phyloP scores from a whole-genome alignment of 768 basidiomycete species.

The Hygrocybe punicea region DNA sequence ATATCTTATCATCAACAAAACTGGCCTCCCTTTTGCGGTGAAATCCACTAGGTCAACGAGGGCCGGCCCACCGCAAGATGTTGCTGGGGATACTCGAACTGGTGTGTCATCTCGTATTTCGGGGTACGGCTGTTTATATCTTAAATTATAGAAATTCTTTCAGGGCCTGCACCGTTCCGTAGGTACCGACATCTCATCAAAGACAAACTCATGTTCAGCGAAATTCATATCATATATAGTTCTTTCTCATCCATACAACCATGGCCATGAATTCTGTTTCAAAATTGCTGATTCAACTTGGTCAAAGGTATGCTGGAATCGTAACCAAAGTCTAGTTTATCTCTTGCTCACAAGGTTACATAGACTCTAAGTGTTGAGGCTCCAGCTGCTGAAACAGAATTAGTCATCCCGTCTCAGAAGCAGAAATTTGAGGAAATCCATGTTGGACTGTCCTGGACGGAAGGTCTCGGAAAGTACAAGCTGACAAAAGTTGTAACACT shows the following conservation, averaged over 20 bases:
- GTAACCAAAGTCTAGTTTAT: neutral
- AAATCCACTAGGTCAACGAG: conserved; percentile 61
- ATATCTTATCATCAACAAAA: conserved; percentile 90
- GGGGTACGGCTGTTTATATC: conserved; percentile 9
- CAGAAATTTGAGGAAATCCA: conserved; percentile 69
- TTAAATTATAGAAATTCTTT: conserved; percentile 40
- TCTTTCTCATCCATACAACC: conserved; percentile 77
- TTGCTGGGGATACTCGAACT: conserved; percentile 73
- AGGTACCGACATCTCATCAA: conserved; percentile 32
- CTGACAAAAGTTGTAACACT: conserved; percentile 90
- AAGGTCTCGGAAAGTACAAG: conserved; percentile 97
- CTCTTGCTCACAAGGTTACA: neutral
- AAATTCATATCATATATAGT: conserved; percentile 45
- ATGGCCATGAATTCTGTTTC: conserved; percentile 81
- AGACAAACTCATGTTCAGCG: conserved; percentile 2
- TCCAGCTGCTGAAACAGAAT: conserved; percentile 82
- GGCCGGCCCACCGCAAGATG: conserved; percentile 63
- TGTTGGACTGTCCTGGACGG: conserved; percentile 85
- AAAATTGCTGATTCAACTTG: conserved; percentile 78
- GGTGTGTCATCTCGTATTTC: conserved; percentile 40
- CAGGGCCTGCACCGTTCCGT: conserved; percentile 75
- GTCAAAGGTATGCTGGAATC: conserved; percentile 64
- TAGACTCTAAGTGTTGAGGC: conserved; percentile 89
- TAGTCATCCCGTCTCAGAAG: conserved; percentile 63
- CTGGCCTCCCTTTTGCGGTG: conserved; percentile 75